Evolutionary conservation across 495 filamentous ascomycete genomes (phyloP), one percentile per base, ranked within the genome.

Genomic region (Penicillium atrosanguineum): DNA sequence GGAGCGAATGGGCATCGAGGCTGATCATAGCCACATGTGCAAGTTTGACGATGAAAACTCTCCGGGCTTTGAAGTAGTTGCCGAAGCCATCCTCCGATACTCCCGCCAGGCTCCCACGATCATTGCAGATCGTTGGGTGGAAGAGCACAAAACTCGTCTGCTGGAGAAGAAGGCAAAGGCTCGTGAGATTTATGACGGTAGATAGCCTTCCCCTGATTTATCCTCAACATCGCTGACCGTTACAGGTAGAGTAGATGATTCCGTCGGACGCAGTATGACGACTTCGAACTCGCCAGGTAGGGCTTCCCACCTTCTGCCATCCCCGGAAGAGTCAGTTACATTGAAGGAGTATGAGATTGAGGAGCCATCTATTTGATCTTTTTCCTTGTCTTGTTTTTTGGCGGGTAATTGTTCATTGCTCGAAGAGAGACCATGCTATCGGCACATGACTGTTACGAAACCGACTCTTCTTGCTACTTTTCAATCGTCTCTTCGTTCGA

Each of bases 11-110:
- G 86, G 87, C 14, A 90, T 95, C 43, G 87, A 92, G 57, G 85
- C 87, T 1, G 86, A 83, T n/a, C 90, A 95, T 64, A 87, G 85
- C n/a, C 78, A 82, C 34, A 94, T 95, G 88, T 91, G 85, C 75
- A 94, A 90, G 61, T 95, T 94, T 55, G 85, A 87, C 28, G 83
- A 82, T 56, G 79, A 83, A 19, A 82, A 76, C 50, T 78, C 89
- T 0, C 85, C 90, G 0, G 90, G 90, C 1, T 95, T 86, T 58
- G 79, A 84, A 40, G 84, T 85, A 16, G 78, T 95, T 14, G 83
- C 85, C 1, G 87, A 86, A 29, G 85, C 86, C 0, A 72, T 95
- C 12, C 76, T 83, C 37, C 80, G 87, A 18, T 95, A 89, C 75
- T 81, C 83, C 1, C 66, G 74, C 4, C 78, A 84, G 42, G 83